Base-by-base conservation (phyloP, 2,329 filamentous ascomycete species). In the Botrytis squamosa region DNA sequence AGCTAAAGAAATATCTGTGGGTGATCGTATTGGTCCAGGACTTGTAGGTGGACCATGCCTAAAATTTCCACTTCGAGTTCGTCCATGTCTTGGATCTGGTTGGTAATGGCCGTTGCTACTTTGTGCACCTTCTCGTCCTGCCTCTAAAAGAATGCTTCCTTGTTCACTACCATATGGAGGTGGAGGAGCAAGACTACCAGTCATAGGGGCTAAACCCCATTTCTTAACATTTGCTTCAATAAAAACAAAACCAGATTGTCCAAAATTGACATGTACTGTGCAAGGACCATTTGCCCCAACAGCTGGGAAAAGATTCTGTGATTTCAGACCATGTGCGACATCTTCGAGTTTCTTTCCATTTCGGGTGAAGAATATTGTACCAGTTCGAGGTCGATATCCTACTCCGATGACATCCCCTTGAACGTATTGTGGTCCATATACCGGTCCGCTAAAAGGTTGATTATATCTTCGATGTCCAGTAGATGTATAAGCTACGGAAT, bases 171-270 rank as follows among this genome's bases (percentile, higher is more conserved):
- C 96, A 81, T 99, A 99, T 1, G 96, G 96, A 69, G 96, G 96
- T 62, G 96, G 96, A 25, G 96, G 96, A 42, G 96, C 96, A 74
- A 99, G 87, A 80, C 94, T 97, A 74, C 96, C 96, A 1, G 94
- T 98, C 88, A 97, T 97, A 8, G 96, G 96, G 66, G 96, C 96
- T 72, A 99, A 86, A 2, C 96, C 96, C 96, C 96, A 99, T 86
- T 98, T 99, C 89, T 99, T 99, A 75, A 99, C 96, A 80, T 99
- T 99, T 75, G 95, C 96, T 84, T 99, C 96, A 79, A 99, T 98
- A 81, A 98, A 99, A 67, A 99, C 96, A 81, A 98, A 99, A 49
- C 96, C 96, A 80, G 96, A 93, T 82, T 99, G 96, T 12, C 96
- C 96, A 82, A 99, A 97, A 82, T 99, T 99, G 81, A 98, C 96